A percentile compares a stretch with the other conserved stretches of the same genome.
These are phyloP conservation scores for Cyphellophora attinorum DNA, from an alignment of 2,329 filamentous ascomycete species.

Conservation along the genomic window DNA sequence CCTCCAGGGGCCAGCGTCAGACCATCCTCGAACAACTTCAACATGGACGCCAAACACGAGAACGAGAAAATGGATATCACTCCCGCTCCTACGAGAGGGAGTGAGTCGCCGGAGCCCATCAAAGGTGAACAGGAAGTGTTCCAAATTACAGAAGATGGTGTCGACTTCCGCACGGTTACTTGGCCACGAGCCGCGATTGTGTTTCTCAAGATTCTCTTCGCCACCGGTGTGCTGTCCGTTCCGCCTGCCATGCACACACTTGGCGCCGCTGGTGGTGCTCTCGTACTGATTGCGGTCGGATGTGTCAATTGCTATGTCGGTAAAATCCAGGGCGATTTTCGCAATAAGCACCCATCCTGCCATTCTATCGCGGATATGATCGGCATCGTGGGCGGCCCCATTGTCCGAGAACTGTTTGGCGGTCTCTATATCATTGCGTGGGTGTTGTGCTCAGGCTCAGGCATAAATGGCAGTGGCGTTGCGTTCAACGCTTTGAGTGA, in stretches of 20 bases:
- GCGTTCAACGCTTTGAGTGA: conserved; percentile 31
- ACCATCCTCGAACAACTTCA: too few species aligned
- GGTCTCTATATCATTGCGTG: conserved; percentile 45
- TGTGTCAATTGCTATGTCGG: conserved; percentile 37
- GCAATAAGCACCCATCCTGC: conserved; percentile 39
- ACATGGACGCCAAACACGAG: background rate
- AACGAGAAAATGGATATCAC: background rate
- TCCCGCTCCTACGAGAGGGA: background rate
- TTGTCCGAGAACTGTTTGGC: conserved; percentile 45
- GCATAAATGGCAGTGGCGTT: conserved; percentile 32
- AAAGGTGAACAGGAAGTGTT: conserved; percentile 35
- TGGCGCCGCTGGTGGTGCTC: conserved; percentile 37
- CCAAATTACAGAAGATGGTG: conserved; percentile 35
- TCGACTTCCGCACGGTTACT: conserved; percentile 44
- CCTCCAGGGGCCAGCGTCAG: too few species aligned
- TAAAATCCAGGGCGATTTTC: conserved; percentile 42
- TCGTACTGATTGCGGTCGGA: conserved; percentile 40
- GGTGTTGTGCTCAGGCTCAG: conserved; percentile 32
- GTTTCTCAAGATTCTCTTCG: conserved; percentile 40
- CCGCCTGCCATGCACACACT: conserved; percentile 38
- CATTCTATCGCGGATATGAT: conserved; percentile 52
- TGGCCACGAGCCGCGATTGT: conserved; percentile 45
- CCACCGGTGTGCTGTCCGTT: conserved; percentile 40
- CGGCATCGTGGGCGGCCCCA: conserved; percentile 42
- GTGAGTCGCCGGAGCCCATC: background rate